Conservation (phyloP, 768 basidiomycete species). For the Grammothele lineata region DNA sequence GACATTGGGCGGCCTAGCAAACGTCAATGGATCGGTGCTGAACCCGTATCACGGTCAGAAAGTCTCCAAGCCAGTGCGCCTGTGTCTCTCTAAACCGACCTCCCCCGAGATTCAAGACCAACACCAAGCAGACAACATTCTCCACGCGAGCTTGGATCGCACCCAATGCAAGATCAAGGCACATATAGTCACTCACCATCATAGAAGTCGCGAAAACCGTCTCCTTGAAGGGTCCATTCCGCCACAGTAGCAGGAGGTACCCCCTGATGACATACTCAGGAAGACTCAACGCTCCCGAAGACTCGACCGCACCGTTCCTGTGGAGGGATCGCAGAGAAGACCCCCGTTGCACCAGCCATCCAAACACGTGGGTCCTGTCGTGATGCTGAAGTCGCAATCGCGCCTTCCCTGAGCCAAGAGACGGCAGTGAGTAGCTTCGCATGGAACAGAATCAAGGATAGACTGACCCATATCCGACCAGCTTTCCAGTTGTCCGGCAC, state of each 20-base stretch:
- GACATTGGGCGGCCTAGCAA: too few relatives aligned
- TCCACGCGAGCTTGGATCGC: too few relatives aligned
- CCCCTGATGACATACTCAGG: conserved; percentile 17
- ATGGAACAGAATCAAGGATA: too few relatives aligned
- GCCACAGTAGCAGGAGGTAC: conserved; percentile 32
- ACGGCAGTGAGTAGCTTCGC: too few relatives aligned
- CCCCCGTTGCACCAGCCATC: conserved; percentile 39
- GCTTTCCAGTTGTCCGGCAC: conserved; percentile 35
- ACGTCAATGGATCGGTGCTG: too few relatives aligned
- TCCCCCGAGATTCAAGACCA: too few relatives aligned
- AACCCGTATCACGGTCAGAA: too few relatives aligned
- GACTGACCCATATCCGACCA: conserved; percentile 33
- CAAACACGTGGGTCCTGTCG: conserved; percentile 21
- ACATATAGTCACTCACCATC: not conserved
- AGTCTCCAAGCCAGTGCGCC: too few relatives aligned
- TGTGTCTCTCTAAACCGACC: too few relatives aligned
- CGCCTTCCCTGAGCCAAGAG: conserved; percentile 22
- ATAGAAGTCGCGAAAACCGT: conserved; percentile 3
- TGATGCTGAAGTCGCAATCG: conserved; percentile 30
- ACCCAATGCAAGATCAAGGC: too few relatives aligned
- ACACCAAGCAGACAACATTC: too few relatives aligned
- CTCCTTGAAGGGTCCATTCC: conserved; percentile 30
- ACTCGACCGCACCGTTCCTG: conserved; percentile 31
- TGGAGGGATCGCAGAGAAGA: conserved; percentile 30
- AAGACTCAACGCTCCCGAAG: not conserved